phyloP scores from a whole-genome alignment of 768 basidiomycete genomes.

The Lactifluus piperatus region DNA sequence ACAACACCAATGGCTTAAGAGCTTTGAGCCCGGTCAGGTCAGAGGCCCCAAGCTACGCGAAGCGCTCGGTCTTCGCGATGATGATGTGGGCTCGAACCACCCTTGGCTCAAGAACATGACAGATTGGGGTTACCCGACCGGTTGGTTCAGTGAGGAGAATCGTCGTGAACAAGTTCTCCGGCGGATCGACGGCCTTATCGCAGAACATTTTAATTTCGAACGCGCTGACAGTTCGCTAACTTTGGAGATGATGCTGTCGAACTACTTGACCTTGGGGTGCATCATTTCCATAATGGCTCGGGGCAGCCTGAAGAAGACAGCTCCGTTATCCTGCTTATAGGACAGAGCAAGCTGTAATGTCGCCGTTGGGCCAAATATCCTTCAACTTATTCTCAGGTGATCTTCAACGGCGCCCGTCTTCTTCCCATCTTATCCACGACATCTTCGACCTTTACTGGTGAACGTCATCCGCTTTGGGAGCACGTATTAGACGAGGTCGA shows the following conservation, averaged over 20 bases:
- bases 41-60: constrained; percentile 11
- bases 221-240: constrained; percentile 14
- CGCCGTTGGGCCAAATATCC: constrained; percentile 61
- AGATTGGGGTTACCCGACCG: constrained; percentile 16
- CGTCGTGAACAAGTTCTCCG: constrained; percentile 26
- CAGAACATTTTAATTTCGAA: not conserved
- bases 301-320: not conserved
- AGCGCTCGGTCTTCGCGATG: constrained; percentile 14
- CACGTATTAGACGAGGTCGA: not conserved
- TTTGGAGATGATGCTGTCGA: constrained; percentile 17
- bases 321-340: not conserved
- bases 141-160: constrained; percentile 9
- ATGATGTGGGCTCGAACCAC: not conserved
- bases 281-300: not conserved
- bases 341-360: not conserved
- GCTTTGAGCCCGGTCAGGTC: constrained; percentile 17
- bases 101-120: constrained; percentile 19
- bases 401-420: constrained; percentile 28
- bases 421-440: not conserved
- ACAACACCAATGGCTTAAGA: constrained; percentile 7
- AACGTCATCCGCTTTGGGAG: constrained; percentile 7
- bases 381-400: constrained; percentile 43
- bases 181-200: constrained; percentile 29
- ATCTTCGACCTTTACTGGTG: constrained; percentile 1
- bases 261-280: not conserved